phyloP scores from a whole-genome alignment of 306 rosid species.

The Neltuma alba region DNA sequence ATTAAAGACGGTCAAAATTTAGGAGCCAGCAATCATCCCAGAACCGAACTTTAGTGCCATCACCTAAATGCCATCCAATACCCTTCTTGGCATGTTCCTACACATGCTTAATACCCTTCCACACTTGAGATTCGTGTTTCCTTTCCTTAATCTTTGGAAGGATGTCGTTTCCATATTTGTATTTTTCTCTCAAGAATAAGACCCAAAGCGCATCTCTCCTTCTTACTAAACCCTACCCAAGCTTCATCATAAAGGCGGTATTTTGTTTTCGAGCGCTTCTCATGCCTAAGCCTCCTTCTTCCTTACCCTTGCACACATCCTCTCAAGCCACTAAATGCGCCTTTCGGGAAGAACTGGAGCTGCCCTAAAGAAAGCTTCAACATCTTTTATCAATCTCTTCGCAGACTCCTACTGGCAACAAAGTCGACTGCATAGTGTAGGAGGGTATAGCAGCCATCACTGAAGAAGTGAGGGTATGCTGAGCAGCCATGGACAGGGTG shows the following conservation, averaged over 20 bases:
- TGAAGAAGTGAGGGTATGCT: background rate
- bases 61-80: no score
- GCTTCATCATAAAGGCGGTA: background rate
- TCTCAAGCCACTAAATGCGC: background rate
- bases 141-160: no score
- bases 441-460: background rate
- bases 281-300: background rate
- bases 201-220: background rate
- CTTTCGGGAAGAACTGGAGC: accelerated
- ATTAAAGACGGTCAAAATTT: no score
- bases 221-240: background rate
- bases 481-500: background rate
- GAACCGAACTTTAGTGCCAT: no score
- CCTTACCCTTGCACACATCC: background rate
- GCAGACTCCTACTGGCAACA: background rate
- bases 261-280: background rate
- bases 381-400: background rate
- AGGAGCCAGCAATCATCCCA: no score
- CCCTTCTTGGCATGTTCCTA: no score
- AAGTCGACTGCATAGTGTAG: background rate
- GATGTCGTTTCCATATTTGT: no score
- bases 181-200: background rate
- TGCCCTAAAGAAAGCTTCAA: background rate
- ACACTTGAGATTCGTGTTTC: background rate
- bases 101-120: background rate